phyloP scores from a whole-genome alignment of 441 rosid genomes.

The Melastoma candidum region DNA sequence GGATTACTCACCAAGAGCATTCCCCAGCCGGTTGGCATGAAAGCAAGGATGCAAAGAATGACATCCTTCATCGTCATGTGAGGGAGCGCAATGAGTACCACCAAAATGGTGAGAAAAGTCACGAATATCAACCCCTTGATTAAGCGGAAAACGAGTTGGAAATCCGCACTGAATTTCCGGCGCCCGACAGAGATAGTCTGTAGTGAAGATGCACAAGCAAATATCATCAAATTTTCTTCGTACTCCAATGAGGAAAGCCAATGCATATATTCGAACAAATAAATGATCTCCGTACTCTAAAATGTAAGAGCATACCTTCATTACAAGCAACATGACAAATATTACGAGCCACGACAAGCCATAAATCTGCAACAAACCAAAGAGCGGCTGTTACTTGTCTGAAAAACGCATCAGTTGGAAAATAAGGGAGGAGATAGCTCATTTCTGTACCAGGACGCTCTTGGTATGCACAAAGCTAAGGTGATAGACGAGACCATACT shows the following conservation, averaged over 20 bases:
- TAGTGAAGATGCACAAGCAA: slow-evolving; percentile 1
- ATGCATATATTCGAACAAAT: no score
- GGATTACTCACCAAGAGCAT: slow-evolving; percentile 70
- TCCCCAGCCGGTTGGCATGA: slow-evolving; percentile 99
- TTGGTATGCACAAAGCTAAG: slow-evolving; percentile 41
- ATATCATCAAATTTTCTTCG: no score
- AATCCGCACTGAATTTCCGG: slow-evolving; percentile 78
- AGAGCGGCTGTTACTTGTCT: slow-evolving; percentile 2
- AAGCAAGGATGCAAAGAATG: slow-evolving; percentile 86
- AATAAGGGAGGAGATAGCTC: slow-evolving; percentile 9
- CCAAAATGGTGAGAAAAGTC: slow-evolving; percentile 67
- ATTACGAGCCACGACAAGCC: slow-evolving; percentile 97
- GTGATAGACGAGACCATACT: slow-evolving; percentile 94
- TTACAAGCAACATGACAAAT: slow-evolving; percentile 70
- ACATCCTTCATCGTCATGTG: slow-evolving; percentile 84
- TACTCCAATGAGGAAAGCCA: no score
- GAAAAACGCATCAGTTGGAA: background rate
- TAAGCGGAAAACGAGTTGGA: slow-evolving; percentile 91
- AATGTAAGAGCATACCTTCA: slow-evolving; percentile 54
- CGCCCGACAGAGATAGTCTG: slow-evolving; percentile 98
- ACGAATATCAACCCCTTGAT: slow-evolving; percentile 93
- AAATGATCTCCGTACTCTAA: background rate
- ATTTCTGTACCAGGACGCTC: slow-evolving; percentile 57
- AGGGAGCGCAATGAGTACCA: slow-evolving; percentile 69
- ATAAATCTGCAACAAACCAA: slow-evolving; percentile 50